Conservation (phyloP, 2,329 filamentous ascomycete genomes). For the Calycina marina region DNA sequence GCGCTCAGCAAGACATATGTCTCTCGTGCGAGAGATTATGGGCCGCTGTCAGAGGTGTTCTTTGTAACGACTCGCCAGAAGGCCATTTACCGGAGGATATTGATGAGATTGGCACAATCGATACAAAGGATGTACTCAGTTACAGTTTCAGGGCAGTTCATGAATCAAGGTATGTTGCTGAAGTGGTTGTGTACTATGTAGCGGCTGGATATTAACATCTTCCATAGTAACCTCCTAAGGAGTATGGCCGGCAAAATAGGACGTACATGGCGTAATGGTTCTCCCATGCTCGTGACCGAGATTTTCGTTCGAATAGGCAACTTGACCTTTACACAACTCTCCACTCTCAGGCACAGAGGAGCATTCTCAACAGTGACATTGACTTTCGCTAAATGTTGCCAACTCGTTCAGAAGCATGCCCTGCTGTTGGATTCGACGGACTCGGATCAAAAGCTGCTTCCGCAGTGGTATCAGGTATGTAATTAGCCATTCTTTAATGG, state of each 20-base stretch:
- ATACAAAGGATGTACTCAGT: constrained; percentile 80
- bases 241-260: constrained; percentile 36
- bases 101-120: constrained; percentile 54
- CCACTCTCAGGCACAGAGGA: constrained; percentile 73
- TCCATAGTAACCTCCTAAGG: constrained; percentile 54
- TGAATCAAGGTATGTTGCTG: constrained; percentile 60
- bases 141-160: constrained; percentile 94
- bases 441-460: constrained; percentile 27
- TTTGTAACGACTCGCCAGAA: constrained; percentile 92
- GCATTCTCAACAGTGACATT: constrained; percentile 88
- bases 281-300: constrained; percentile 32
- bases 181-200: background rate
- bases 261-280: constrained; percentile 27
- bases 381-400: constrained; percentile 72
- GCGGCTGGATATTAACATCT: constrained; percentile 5
- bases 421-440: background rate
- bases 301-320: constrained; percentile 54
- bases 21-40: constrained; percentile 55
- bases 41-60: constrained; percentile 56
- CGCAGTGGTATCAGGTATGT: constrained; percentile 55
- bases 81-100: constrained; percentile 67
- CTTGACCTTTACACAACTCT: constrained; percentile 69
- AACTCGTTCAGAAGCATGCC: constrained; percentile 29
- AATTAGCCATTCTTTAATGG: background rate
- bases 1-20: constrained; percentile 39